Evolutionary conservation across 306 rosid genomes (phyloP), one percentile per base, ranked within the genome.

Genomic region (Biancaea sappan): DNA sequence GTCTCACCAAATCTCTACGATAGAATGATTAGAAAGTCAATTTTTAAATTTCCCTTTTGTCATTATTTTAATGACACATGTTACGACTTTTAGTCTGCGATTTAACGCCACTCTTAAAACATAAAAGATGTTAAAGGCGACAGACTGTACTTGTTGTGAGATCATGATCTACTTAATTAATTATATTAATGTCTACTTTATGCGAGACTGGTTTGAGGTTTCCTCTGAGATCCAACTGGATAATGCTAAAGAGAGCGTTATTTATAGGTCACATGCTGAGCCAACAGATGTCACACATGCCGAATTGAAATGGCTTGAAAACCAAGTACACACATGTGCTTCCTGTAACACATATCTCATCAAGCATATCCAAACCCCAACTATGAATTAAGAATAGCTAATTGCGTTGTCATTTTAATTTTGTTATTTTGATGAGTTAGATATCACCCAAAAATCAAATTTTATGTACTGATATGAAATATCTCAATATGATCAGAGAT

Each of bases 201-300:
- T 18, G 16, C 50, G 22, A 69, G 68, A 64, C 75, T 47, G 61
- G 31, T 10, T 18, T 65, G 43, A 64, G 50, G 38, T 75, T 48
- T 40, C 40, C 68, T 34, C 25, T 21, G 25, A 70, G 74, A 83
- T 68, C 51, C 52, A 62, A 53, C 77, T 81, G 83, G 85, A 81
- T 81, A 83, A 73, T 3, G 46, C 25, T 18, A 10, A 41, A 77
- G 32, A 75, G 48, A 37, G 68, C 3, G 38, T 25, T n/a, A 62
- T 69, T 71, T 58, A n/a, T n/a, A 53, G 69, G 71, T 74, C 86
- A 87, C 82, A 88, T 80, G 91, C 73, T 79, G 53, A 82, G 59
- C 57, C 47, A 66, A 70, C 84, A 85, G 87, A 74, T 81, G 89
- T 52, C 86, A 58, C 88, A 85, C 92, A 81, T 88, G 94, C 86